phyloP scores from a whole-genome alignment of 2,329 filamentous ascomycete genomes.

The Coccinonectria pachysandricola region DNA sequence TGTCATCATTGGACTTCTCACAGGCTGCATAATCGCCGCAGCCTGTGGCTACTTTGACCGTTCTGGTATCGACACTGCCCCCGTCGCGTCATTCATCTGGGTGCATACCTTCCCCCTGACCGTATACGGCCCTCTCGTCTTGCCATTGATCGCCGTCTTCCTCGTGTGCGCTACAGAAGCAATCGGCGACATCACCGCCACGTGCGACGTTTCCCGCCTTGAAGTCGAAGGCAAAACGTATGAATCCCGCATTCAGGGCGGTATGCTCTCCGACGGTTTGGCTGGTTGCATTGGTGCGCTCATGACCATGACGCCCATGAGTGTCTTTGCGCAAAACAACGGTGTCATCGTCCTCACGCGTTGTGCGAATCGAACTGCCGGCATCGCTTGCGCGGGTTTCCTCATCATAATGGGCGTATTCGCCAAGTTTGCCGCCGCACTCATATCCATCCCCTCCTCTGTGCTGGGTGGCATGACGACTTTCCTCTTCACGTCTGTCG shows the following conservation, averaged over 20 bases:
- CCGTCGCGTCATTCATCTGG: constrained; percentile 67
- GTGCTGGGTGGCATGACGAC: constrained; percentile 67
- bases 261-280: constrained; percentile 66
- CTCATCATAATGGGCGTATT: constrained; percentile 74
- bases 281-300: constrained; percentile 67
- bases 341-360: constrained; percentile 74
- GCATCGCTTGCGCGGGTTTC: constrained; percentile 68
- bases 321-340: constrained; percentile 75
- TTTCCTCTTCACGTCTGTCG: constrained; percentile 69
- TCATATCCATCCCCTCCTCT: constrained; percentile 62
- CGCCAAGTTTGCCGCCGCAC: constrained; percentile 70
- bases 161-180: constrained; percentile 70
- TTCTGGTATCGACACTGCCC: constrained; percentile 60
- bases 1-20: constrained; percentile 62
- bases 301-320: constrained; percentile 72
- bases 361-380: constrained; percentile 71
- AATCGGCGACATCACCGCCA: constrained; percentile 72
- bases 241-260: constrained; percentile 69
- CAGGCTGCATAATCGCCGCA: constrained; percentile 69
- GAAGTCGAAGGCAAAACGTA: constrained; percentile 63
- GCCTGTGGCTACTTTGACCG: constrained; percentile 70
- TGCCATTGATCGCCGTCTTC: constrained; percentile 60
- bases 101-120: constrained; percentile 64
- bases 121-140: constrained; percentile 62
- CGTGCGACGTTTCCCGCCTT: constrained; percentile 68